Evolutionary conservation across 257 asterid species (phyloP), one percentile per base, ranked within the genome.

Genomic region (Striga asiatica): DNA sequence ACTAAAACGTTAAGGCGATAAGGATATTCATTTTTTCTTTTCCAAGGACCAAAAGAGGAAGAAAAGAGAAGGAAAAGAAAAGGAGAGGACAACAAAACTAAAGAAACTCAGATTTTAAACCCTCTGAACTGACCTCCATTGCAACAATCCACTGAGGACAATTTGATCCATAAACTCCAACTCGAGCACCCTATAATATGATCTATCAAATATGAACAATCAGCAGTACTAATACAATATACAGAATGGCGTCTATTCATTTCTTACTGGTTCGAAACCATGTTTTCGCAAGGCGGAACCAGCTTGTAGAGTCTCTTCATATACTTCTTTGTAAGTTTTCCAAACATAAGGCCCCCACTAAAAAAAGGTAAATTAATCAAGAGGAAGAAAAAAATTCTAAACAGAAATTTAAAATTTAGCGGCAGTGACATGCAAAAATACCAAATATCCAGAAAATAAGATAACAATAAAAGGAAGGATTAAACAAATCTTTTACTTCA

Each of bases 101-200:
- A 29, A 19, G 50, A 49, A 65, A 56, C 6, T 13, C 39, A 16
- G 53, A 45, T 43, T 0, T 3, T 1, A 11, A 39, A 29, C 58
- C n/a, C 54, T 59, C n/a, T 16, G 17, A 54, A 61, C 81, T 55
- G 53, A 78, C 98, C 98, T 87, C 89, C 98, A 91, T 87, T 14
- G 95, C 94, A 50, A 91, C 95, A 57, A 91, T 82, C 98, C 98
- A 91, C 69, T 91, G 94, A 56, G 98, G 96, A 73, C 96, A 91
- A 61, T 91, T 91, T 23, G 86, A 23, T 51, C 98, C 96, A 68
- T 91, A 91, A 29, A 91, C 73, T 66, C 98, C 98, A 61, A 91
- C 58, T 56, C 92, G 76, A 66, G 83, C 88, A 22, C 95, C 95
- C 98, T 91, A 54, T 19, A 43, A 54, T 23, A n/a, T 20, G 29